These are phyloP conservation scores for Suillus subaureus DNA, from an alignment of 768 basidiomycete genomes.

Conservation along the genomic window DNA sequence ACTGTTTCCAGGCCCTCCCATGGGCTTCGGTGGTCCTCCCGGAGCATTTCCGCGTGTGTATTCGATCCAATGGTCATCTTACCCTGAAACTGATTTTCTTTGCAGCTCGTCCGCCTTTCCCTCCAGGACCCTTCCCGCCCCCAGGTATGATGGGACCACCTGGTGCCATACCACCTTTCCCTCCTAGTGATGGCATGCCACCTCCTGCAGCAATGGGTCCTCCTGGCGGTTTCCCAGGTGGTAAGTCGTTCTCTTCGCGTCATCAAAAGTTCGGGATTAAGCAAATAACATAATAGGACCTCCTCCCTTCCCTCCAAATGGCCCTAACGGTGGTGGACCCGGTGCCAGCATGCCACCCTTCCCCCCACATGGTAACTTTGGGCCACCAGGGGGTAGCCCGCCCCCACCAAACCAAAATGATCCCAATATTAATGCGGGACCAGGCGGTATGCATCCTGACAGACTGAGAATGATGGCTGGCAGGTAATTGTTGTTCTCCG, in stretches of 20 bases:
- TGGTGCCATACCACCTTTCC: constrained; percentile 73
- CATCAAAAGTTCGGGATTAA: constrained; percentile 4
- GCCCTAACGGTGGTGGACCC: constrained; percentile 26
- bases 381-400: constrained; percentile 43
- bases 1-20: constrained; percentile 54
- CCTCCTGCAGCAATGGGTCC: constrained; percentile 37
- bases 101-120: constrained; percentile 69
- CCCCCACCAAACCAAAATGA: constrained; percentile 43
- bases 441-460: constrained; percentile 84
- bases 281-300: constrained; percentile 28
- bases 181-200: constrained; percentile 45
- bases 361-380: constrained; percentile 33
- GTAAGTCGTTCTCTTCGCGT: constrained; percentile 33
- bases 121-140: constrained; percentile 55
- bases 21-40: constrained; percentile 56
- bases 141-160: constrained; percentile 54
- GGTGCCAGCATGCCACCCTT: constrained; percentile 34
- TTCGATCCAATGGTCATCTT: background rate
- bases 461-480: constrained; percentile 76
- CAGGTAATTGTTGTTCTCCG: constrained; percentile 21
- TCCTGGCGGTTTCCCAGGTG: constrained; percentile 50
- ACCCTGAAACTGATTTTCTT: constrained; percentile 14
- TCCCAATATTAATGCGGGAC: constrained; percentile 36
- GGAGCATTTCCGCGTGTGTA: constrained; percentile 20
- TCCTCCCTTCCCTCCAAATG: constrained; percentile 57